A percentile compares a stretch with the other conserved stretches of the same genome.
phyloP scores from a whole-genome alignment of 1,139 yeast genomes.

The Candida labiduridarum region DNA sequence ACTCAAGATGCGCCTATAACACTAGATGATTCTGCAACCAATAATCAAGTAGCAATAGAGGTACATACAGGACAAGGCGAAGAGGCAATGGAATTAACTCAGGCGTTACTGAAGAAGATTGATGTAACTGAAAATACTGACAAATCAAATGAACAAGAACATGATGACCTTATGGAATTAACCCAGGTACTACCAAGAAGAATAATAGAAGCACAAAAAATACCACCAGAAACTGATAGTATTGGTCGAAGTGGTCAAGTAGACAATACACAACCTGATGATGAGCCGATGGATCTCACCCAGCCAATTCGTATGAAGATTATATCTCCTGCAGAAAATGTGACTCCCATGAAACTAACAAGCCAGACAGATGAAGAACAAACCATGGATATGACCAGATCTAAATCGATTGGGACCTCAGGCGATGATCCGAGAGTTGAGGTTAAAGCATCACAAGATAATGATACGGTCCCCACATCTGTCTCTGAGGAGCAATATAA shows the following conservation, averaged over 20 bases:
- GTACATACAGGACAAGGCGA: not conserved
- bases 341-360: not conserved
- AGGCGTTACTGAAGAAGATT: not conserved
- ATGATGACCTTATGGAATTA: constrained; percentile 6
- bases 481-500: not conserved
- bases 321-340: not conserved
- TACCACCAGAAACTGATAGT: not conserved
- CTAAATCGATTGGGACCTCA: not conserved
- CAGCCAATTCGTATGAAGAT: not conserved
- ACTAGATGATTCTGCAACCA: not conserved
- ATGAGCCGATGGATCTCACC: constrained; percentile 4
- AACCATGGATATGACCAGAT: not conserved
- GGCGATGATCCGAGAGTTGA: not conserved
- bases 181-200: not conserved
- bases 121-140: not conserved
- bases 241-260: not conserved
- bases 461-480: not conserved
- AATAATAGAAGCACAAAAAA: not conserved
- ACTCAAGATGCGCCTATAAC: constrained; percentile 14
- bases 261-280: not conserved
- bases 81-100: constrained; percentile 6
- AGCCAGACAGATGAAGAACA: constrained; percentile 1
- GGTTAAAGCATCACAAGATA: not conserved
- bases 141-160: too few relatives aligned
- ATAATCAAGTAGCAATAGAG: not conserved